These are phyloP conservation scores for Holtermannia corniformis DNA, from an alignment of 768 basidiomycete species.

Conservation along the genomic window DNA sequence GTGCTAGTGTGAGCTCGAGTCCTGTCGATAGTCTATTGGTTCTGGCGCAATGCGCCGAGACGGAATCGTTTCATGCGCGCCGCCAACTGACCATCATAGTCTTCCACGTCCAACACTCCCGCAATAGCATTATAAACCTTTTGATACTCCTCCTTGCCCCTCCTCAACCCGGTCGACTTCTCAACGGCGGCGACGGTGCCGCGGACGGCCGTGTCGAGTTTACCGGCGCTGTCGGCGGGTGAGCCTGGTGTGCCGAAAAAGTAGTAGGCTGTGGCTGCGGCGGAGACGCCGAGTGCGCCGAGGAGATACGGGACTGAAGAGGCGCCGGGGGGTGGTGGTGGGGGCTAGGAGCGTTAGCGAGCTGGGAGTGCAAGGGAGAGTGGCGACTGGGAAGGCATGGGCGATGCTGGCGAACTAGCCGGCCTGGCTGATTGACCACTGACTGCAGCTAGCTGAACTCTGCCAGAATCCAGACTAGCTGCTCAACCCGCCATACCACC, in stretches of 20 bases:
- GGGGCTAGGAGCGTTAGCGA: conserved; percentile 14
- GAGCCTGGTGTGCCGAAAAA: conserved; percentile 48
- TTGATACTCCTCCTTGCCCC: conserved; percentile 76
- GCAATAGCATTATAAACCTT: conserved; percentile 93
- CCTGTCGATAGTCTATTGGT: conserved; percentile 8
- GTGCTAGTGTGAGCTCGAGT: neutral
- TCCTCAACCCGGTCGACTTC: conserved; percentile 49
- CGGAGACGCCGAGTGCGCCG: conserved; percentile 53
- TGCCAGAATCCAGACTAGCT: no score
- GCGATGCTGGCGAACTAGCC: no score
- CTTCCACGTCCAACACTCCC: conserved; percentile 57
- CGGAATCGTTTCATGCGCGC: no score
- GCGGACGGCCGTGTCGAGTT: conserved; percentile 56
- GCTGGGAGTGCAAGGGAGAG: neutral
- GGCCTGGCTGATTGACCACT: no score
- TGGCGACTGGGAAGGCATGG: neutral
- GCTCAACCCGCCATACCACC: no score
- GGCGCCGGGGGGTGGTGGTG: conserved; percentile 27
- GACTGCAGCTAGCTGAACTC: no score
- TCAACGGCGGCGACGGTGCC: conserved; percentile 56
- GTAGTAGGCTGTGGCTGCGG: conserved; percentile 59
- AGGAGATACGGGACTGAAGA: conserved; percentile 46
- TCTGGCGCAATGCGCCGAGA: conserved; percentile 26
- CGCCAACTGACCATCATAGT: conserved; percentile 67
- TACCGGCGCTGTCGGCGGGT: conserved; percentile 49